Evolutionary conservation across 305 asterid species (phyloP).

Genomic region (Solanum chacoense): DNA sequence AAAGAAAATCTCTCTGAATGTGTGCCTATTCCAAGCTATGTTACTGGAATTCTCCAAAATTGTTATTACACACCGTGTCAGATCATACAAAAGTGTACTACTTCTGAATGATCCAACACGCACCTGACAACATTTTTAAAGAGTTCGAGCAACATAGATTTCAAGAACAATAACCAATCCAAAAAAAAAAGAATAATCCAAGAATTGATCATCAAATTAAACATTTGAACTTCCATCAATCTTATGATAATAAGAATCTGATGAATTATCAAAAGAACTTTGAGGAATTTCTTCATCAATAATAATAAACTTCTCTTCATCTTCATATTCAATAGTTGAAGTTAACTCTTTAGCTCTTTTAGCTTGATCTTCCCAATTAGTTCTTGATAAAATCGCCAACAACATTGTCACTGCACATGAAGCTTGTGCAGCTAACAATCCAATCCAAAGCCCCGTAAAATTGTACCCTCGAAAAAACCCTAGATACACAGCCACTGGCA

Average conservation of each 20-base stretch:
- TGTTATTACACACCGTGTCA: neutral
- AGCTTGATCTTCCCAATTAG: slow-evolving; percentile 17
- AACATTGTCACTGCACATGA: slow-evolving; percentile 18
- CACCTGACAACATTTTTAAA: neutral
- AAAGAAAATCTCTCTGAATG: neutral
- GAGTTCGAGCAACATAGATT: neutral
- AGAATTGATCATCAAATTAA: neutral
- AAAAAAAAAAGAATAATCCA: neutral
- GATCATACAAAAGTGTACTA: neutral
- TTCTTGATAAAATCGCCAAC: slow-evolving; percentile 2
- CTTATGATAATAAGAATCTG: neutral
- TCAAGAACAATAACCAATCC: neutral
- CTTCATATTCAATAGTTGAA: neutral
- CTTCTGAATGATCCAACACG: neutral
- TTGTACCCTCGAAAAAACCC: slow-evolving; percentile 11
- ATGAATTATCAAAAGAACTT: neutral
- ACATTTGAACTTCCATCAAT: neutral
- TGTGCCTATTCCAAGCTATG: neutral
- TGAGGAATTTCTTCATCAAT: neutral
- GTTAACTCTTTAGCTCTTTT: slow-evolving; percentile 12
- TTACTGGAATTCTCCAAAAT: neutral
- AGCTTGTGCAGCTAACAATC: slow-evolving; percentile 20
- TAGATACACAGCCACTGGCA: slow-evolving; percentile 13
- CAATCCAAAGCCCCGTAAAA: slow-evolving; percentile 20
- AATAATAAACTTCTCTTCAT: neutral